Evolutionary conservation across 2,329 filamentous ascomycete genomes (phyloP).

Genomic region (Hypoxylon sp.): DNA sequence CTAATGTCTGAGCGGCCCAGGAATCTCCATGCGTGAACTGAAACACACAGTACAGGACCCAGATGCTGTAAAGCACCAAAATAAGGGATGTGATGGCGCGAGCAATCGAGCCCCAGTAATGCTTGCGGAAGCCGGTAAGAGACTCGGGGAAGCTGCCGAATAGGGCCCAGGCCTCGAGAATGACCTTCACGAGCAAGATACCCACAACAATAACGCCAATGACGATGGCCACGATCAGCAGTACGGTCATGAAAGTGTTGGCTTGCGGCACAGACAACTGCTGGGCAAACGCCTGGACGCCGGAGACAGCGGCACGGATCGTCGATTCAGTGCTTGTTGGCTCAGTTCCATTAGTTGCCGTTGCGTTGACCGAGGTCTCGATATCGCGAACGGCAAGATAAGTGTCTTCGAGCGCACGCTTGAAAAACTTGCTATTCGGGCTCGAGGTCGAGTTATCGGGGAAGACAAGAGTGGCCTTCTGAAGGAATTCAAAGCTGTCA

Average conservation of each 20-base stretch:
- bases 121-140: constrained; percentile 88
- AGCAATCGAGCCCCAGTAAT: constrained; percentile 94
- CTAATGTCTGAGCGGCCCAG: constrained; percentile 89
- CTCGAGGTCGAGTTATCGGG: constrained; percentile 69
- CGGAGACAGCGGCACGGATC: constrained; percentile 72
- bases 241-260: constrained; percentile 96
- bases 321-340: constrained; percentile 48
- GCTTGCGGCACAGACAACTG: constrained; percentile 86
- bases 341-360: constrained; percentile 50
- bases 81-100: constrained; percentile 92
- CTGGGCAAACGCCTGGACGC: constrained; percentile 87
- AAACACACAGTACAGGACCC: constrained; percentile 96
- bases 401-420: constrained; percentile 67
- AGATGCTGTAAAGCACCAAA: constrained; percentile 91
- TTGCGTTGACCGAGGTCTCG: constrained; percentile 62
- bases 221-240: constrained; percentile 89
- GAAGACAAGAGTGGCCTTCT: constrained; percentile 82
- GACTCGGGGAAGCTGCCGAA: constrained; percentile 87
- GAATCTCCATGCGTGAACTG: constrained; percentile 96
- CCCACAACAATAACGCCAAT: constrained; percentile 87
- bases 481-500: constrained; percentile 81
- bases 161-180: constrained; percentile 92
- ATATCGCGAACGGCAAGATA: constrained; percentile 69
- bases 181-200: constrained; percentile 90
- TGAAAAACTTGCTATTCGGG: constrained; percentile 60